Base-by-base conservation (phyloP, 2,329 filamentous ascomycete genomes). In the Sclerotinia glacialis region DNA sequence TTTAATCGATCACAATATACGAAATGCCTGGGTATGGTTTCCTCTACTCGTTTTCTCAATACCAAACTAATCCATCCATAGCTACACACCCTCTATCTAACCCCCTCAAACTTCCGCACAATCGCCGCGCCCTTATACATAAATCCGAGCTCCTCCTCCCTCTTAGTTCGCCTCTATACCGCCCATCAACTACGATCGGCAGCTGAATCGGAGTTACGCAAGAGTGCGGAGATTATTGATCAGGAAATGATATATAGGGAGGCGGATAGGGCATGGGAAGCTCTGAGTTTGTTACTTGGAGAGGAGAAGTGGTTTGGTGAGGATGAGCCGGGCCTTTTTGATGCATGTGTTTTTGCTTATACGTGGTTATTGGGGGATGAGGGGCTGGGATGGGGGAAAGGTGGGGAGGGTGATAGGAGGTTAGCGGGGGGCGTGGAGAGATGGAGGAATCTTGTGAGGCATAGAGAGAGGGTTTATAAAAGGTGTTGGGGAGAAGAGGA, bases 311-410 rank as follows among this genome's bases (percentile, higher is more conserved):
- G 86, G 81, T 91, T 90, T 76, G 83, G 71, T 1, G 71, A 67
- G 34, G 68, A 72, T 4, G 70, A 68, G 8, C 92, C 94, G 0
- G 86, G 88, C 0, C 75, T 94, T 31, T 94, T 98, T 72, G 95
- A 99, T 78, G 93, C 94, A 8, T 87, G 86, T 64, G 86, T 98
- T 2, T 98, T 97, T 79, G 88, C 92, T 4, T 99, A 97, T 78
- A 93, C 91, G 0, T 87, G 96, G 77, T 80, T 96, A 61, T 81
- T 98, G 63, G 78, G 96, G 62, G 86, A 90, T 68, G 83, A 87
- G 44, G 74, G 73, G 2, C 74, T 75, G 53, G 71, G 71, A 70
- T 93, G 91, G 90, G 80, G 80, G 67, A 86, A 91, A 66, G 83
- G 83, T 68, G 80, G 80, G 67, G 86, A 91, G 66, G 83, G 83